Conservation (phyloP, 2,329 filamentous ascomycete genomes). For the Cordyceps pruinosa region DNA sequence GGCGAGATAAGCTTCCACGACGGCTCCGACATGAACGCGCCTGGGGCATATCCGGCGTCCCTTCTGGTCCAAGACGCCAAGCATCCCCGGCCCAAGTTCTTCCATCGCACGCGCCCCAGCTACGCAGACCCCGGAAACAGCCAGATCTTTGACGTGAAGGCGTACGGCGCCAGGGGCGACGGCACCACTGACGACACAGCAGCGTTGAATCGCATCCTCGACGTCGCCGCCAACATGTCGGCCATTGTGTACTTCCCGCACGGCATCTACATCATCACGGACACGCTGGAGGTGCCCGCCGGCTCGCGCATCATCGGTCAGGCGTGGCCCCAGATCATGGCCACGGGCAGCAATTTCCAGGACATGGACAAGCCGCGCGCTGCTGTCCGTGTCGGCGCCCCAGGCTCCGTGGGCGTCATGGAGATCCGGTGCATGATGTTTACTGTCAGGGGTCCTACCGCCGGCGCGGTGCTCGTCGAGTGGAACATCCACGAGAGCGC, state of each 20-base stretch:
- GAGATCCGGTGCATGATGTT: slow-evolving; percentile 66
- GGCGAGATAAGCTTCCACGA: background rate
- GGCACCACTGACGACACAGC: background rate
- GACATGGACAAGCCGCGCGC: slow-evolving; percentile 15
- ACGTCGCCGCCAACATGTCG: slow-evolving; percentile 37
- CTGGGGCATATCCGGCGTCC: background rate
- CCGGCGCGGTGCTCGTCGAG: slow-evolving; percentile 63
- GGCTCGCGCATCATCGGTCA: slow-evolving; percentile 41
- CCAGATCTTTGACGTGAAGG: background rate
- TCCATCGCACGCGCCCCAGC: background rate
- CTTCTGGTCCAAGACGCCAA: background rate
- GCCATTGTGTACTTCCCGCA: too few relatives aligned
- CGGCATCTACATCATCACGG: slow-evolving; percentile 37
- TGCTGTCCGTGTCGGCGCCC: slow-evolving; percentile 54
- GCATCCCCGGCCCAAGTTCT: background rate
- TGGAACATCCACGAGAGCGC: slow-evolving; percentile 41
- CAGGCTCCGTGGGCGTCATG: slow-evolving; percentile 54
- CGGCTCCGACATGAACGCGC: background rate
- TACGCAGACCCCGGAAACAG: background rate
- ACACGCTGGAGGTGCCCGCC: slow-evolving; percentile 37
- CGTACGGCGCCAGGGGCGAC: background rate
- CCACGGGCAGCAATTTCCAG: slow-evolving; percentile 37
- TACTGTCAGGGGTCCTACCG: slow-evolving; percentile 55
- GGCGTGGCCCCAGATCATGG: slow-evolving; percentile 37
- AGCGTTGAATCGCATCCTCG: background rate